Conservation (phyloP, 2,329 filamentous ascomycete genomes). For the Chaetomium globosum region DNA sequence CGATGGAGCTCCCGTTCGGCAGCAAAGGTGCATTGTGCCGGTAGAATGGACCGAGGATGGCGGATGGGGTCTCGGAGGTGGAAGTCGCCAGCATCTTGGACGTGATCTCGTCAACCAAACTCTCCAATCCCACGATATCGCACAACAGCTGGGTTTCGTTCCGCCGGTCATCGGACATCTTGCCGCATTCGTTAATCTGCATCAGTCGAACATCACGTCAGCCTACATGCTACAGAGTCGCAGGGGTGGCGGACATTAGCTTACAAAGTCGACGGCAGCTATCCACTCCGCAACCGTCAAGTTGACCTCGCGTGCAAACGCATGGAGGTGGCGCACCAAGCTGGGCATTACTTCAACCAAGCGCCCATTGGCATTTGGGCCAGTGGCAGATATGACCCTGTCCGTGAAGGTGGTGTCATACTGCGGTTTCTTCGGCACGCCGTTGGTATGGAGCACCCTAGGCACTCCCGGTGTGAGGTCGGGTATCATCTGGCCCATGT, state of each 20-base stretch:
- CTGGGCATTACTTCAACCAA: slow-evolving; percentile 60
- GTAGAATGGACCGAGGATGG: slow-evolving; percentile 72
- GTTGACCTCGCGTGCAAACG: slow-evolving; percentile 68
- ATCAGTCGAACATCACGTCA: slow-evolving; percentile 5
- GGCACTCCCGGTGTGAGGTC: slow-evolving; percentile 20
- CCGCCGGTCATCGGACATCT: slow-evolving; percentile 62
- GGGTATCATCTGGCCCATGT: slow-evolving; percentile 35
- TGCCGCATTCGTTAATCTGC: slow-evolving; percentile 65
- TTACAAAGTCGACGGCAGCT: slow-evolving; percentile 60
- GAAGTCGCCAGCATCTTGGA: slow-evolving; percentile 53
- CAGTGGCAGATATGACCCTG: slow-evolving; percentile 65
- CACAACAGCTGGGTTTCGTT: slow-evolving; percentile 70
- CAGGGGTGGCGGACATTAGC: slow-evolving; percentile 27
- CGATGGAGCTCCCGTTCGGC: slow-evolving; percentile 61
- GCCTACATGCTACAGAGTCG: background rate
- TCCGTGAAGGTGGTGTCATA: slow-evolving; percentile 57
- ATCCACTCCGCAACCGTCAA: slow-evolving; percentile 69
- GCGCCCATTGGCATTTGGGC: slow-evolving; percentile 62
- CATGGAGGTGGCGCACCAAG: slow-evolving; percentile 66
- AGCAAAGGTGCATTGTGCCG: slow-evolving; percentile 62
- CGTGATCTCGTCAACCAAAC: slow-evolving; percentile 65
- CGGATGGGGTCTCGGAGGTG: slow-evolving; percentile 55
- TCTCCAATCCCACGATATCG: slow-evolving; percentile 69
- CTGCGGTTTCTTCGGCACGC: slow-evolving; percentile 19
- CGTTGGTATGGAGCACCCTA: slow-evolving; percentile 18